Conservation (phyloP, 2,329 filamentous ascomycete species). For the Ophiocordyceps sinensis region DNA sequence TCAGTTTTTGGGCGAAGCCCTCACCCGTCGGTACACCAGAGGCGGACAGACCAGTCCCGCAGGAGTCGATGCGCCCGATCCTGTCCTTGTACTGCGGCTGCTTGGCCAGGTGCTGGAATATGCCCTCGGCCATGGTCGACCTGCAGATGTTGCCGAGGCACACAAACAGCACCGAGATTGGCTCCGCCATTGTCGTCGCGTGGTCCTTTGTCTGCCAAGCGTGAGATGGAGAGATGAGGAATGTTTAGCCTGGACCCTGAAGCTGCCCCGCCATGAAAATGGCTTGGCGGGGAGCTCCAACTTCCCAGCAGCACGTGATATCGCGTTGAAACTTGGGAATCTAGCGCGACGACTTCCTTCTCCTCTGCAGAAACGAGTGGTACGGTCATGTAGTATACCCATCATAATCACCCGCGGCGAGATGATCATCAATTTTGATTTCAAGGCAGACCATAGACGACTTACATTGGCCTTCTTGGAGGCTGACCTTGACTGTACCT, state of each 20-base stretch:
- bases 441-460: too few relatives aligned
- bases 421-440: too few relatives aligned
- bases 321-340: background rate
- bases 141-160: conserved; percentile 93
- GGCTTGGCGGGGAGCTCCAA: background rate
- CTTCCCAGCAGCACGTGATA: background rate
- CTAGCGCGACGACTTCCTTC: background rate
- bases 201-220: too few relatives aligned
- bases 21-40: background rate
- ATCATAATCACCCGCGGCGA: too few relatives aligned
- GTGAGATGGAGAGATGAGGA: background rate
- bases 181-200: conserved; percentile 20
- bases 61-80: conserved; percentile 66
- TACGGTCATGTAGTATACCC: too few relatives aligned
- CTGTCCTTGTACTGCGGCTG: conserved; percentile 42
- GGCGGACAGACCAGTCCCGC: conserved; percentile 51
- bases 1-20: too few relatives aligned
- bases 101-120: conserved; percentile 61
- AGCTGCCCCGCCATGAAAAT: background rate
- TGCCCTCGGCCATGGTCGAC: conserved; percentile 91
- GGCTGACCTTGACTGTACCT: too few relatives aligned
- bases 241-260: too few relatives aligned
- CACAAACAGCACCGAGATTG: conserved; percentile 73
- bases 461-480: too few relatives aligned
- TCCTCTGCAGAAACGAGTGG: background rate